Evolutionary conservation across 192 early-diverging fungal genomes (phyloP).

Genomic region (Chytriomyces sp.): DNA sequence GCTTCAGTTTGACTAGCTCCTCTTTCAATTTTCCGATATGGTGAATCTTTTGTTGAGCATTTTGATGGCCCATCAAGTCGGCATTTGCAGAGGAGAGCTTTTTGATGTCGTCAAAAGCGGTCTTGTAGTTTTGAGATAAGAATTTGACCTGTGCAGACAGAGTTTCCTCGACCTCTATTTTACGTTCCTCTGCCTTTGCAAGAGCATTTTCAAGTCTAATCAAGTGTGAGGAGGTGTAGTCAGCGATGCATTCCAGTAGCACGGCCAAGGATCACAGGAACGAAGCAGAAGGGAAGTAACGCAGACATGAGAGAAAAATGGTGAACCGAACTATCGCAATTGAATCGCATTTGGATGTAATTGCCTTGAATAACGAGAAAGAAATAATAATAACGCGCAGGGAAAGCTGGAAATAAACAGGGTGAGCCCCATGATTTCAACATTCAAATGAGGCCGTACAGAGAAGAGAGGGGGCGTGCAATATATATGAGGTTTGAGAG

Average conservation of each 20-base stretch:
- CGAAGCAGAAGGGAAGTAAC: neutral
- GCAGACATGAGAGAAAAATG: neutral
- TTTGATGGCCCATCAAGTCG: constrained; percentile 50
- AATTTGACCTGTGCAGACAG: constrained; percentile 14
- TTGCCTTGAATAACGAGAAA: neutral
- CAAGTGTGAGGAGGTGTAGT: neutral
- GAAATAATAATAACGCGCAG: neutral
- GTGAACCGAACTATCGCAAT: neutral
- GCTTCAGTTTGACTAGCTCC: constrained; percentile 46
- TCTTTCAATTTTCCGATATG: constrained; percentile 48
- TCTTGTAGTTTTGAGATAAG: constrained; percentile 11
- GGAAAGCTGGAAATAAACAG: neutral
- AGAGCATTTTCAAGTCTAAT: constrained; percentile 8
- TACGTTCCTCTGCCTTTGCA: neutral
- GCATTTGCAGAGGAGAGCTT: constrained; percentile 45
- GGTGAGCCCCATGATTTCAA: too few relatives aligned
- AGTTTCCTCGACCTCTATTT: constrained; percentile 10
- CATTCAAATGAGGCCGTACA: too few relatives aligned
- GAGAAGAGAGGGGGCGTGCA: too few relatives aligned
- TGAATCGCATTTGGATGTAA: neutral
- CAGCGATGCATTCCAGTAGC: neutral
- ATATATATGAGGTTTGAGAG: too few relatives aligned
- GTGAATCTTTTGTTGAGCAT: constrained; percentile 50
- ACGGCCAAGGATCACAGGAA: too few relatives aligned
- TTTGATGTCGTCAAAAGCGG: constrained; percentile 38